Percentiles rank a stretch among this genome's conserved stretches.
Conservation (phyloP, 2,329 filamentous ascomycete species). For the Clonostachys rhizophaga region DNA sequence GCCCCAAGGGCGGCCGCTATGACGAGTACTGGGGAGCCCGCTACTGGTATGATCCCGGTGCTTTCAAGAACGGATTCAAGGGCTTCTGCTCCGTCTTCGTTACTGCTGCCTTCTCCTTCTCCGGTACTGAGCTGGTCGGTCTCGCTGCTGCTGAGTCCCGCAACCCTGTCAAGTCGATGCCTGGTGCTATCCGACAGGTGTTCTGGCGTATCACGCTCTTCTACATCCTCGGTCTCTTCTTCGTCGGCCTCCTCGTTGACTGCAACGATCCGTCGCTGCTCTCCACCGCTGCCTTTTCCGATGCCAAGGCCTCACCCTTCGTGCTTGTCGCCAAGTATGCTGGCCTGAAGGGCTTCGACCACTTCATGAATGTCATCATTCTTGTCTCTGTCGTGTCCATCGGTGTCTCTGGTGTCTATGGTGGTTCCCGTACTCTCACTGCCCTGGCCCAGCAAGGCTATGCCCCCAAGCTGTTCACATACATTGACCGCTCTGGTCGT, state of each 20-base stretch:
- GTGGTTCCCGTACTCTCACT: conserved; percentile 45
- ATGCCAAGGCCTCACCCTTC: conserved; percentile 37
- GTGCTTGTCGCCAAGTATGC: conserved; percentile 41
- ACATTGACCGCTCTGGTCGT: conserved; percentile 44
- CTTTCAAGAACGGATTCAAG: conserved; percentile 64
- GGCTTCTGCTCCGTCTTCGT: conserved; percentile 65
- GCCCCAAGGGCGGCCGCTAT: conserved; percentile 35
- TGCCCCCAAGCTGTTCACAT: conserved; percentile 43
- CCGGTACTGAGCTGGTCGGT: conserved; percentile 62
- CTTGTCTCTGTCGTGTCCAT: conserved; percentile 46
- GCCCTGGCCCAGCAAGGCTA: conserved; percentile 46
- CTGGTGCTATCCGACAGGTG: conserved; percentile 71
- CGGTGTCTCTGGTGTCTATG: conserved; percentile 45
- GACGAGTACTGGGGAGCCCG: conserved; percentile 32
- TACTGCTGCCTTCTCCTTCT: conserved; percentile 64
- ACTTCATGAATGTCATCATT: conserved; percentile 47
- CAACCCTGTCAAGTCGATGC: conserved; percentile 64
- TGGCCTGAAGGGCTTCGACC: conserved; percentile 35
- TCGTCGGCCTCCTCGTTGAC: conserved; percentile 35
- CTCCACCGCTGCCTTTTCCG: conserved; percentile 12
- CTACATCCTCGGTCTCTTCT: conserved; percentile 38
- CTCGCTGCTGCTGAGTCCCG: conserved; percentile 62
- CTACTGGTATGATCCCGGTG: conserved; percentile 33
- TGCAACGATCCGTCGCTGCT: conserved; percentile 34
- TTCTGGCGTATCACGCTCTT: conserved; percentile 43